Evolutionary conservation across 768 basidiomycete genomes (phyloP).

Genomic region (Mrakia blollopis): DNA sequence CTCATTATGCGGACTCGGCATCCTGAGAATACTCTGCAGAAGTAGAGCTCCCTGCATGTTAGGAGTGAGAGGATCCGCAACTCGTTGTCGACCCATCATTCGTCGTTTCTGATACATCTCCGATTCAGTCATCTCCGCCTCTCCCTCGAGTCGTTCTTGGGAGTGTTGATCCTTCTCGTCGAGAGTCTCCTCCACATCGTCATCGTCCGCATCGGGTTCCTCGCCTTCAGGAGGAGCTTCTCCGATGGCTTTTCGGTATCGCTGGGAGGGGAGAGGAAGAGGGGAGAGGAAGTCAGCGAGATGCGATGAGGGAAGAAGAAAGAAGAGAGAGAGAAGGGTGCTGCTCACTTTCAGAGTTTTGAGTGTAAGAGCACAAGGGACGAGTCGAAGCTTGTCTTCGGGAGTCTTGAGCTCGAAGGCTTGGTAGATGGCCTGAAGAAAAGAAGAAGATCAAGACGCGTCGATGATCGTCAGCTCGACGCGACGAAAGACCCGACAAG

Average conservation of each 20-base stretch:
- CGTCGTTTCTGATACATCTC: slow-evolving; percentile 23
- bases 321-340: slow-evolving; percentile 33
- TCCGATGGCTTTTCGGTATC: slow-evolving; percentile 37
- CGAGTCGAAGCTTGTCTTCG: slow-evolving; percentile 54
- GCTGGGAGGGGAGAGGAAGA: slow-evolving; percentile 25
- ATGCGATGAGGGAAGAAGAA: no score
- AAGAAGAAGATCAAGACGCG: neutral
- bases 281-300: neutral
- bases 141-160: slow-evolving; percentile 34
- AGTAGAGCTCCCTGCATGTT: slow-evolving; percentile 80
- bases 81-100: slow-evolving; percentile 9
- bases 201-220: slow-evolving; percentile 24
- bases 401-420: slow-evolving; percentile 56
- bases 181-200: slow-evolving; percentile 32
- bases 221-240: slow-evolving; percentile 29
- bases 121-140: slow-evolving; percentile 37
- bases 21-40: slow-evolving; percentile 71
- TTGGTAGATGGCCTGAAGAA: slow-evolving; percentile 54
- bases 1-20: slow-evolving; percentile 57
- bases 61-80: slow-evolving; percentile 51
- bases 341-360: slow-evolving; percentile 44
- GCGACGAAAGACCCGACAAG: neutral
- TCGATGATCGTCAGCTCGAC: no score
- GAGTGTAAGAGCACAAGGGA: slow-evolving; percentile 61
- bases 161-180: slow-evolving; percentile 16